phyloP scores from a whole-genome alignment of 345 rosid species.

The sweet orange (Citrus sinensis) region DNA sequence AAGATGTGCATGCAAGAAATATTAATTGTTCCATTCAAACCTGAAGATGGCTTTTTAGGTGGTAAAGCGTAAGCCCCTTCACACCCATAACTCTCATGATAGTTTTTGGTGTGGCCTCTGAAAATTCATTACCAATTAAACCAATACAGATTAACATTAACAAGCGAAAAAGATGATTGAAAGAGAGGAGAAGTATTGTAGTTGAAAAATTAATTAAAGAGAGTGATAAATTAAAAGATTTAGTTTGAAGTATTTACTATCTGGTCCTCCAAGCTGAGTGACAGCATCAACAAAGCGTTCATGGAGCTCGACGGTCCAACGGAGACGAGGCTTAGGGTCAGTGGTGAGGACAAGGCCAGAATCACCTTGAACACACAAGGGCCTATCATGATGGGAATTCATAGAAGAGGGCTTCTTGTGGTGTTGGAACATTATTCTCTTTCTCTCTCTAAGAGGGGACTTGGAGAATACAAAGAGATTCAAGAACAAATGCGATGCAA shows the following conservation, averaged over 20 bases:
- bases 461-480: conserved; percentile 39
- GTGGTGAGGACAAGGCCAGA: conserved; percentile 99
- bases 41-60: conserved; percentile 99
- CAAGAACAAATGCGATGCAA: conserved; percentile 95
- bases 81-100: conserved; percentile 99
- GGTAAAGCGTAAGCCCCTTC: conserved; percentile 99
- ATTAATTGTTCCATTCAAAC: conserved; percentile 44
- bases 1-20: conserved; percentile 8
- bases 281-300: conserved; percentile 99
- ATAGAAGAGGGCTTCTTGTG: conserved; percentile 85
- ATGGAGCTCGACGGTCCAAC: conserved; percentile 99
- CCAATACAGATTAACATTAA: neutral
- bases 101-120: conserved; percentile 99
- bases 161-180: neutral
- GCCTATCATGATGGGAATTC: conserved; percentile 84
- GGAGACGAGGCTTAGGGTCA: conserved; percentile 99
- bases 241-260: conserved; percentile 42
- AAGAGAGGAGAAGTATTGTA: neutral
- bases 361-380: conserved; percentile 97
- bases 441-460: conserved; percentile 23
- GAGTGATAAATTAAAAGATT: neutral
- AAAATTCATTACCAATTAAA: neutral
- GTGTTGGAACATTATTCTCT: conserved; percentile 85
- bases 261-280: conserved; percentile 98
- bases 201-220: neutral